Percentiles rank a stretch among this genome's conserved stretches.
These are phyloP conservation scores for Phialophora macrospora DNA, from an alignment of 2,329 filamentous ascomycete genomes.

Conservation along the genomic window DNA sequence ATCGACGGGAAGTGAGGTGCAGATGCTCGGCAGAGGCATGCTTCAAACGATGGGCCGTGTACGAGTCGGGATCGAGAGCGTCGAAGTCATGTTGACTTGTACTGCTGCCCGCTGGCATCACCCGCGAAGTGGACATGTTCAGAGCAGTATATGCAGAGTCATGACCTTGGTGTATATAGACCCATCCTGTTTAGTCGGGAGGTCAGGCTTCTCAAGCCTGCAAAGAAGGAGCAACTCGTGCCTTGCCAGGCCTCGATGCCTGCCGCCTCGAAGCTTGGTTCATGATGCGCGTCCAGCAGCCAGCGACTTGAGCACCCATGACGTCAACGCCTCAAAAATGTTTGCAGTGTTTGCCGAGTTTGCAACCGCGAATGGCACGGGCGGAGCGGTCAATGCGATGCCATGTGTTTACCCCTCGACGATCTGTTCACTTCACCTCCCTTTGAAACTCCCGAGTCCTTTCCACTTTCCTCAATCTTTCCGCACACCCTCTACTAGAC, in stretches of 20 bases:
- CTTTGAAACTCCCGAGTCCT: background rate
- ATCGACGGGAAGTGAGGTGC: conserved; percentile 64
- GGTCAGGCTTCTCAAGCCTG: background rate
- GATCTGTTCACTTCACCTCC: background rate
- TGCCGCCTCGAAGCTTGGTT: background rate
- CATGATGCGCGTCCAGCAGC: background rate
- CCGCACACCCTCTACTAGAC: background rate
- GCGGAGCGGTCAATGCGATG: conserved; percentile 9
- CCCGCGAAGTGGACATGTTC: conserved; percentile 28
- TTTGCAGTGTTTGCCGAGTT: conserved; percentile 18
- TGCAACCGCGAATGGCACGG: background rate
- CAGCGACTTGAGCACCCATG: background rate
- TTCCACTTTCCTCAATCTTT: background rate
- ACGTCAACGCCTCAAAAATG: background rate
- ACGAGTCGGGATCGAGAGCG: conserved; percentile 55
- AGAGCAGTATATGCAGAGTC: background rate
- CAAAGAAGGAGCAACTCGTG: background rate
- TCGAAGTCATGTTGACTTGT: conserved; percentile 32
- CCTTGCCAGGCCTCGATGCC: background rate
- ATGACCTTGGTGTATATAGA: background rate
- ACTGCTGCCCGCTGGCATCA: conserved; percentile 29
- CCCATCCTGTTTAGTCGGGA: background rate
- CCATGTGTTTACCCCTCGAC: conserved; percentile 15
- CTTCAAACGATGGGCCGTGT: conserved; percentile 61
- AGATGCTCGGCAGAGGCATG: conserved; percentile 67